Evolutionary conservation across 257 asterid species (phyloP).

Genomic region (Jacaranda mimosifolia): DNA sequence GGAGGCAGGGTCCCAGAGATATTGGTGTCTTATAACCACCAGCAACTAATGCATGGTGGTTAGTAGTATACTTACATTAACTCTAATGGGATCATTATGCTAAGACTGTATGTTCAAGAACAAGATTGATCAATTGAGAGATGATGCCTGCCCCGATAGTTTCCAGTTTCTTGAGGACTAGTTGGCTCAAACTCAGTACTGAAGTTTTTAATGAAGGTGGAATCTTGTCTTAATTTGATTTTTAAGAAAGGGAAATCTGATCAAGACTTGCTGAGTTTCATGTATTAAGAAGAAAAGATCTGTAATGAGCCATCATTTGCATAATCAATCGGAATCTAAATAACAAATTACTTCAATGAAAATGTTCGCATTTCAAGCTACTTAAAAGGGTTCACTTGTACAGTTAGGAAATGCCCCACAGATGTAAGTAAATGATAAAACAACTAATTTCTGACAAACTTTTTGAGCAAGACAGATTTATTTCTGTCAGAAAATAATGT

Average conservation of each 20-base stretch:
- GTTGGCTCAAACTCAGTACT: neutral
- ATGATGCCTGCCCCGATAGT: neutral
- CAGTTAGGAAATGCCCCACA: slow-evolving; percentile 22
- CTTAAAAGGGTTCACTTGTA: slow-evolving; percentile 6
- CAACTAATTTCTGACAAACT: neutral
- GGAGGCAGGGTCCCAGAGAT: neutral
- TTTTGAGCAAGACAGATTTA: neutral
- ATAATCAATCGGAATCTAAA: too few species aligned
- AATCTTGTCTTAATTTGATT: neutral
- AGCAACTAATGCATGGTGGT: slow-evolving; percentile 27
- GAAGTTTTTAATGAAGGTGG: neutral
- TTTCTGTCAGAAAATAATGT: too few species aligned
- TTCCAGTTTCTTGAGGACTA: neutral
- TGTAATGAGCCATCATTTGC: neutral
- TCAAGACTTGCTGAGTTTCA: neutral
- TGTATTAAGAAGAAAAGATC: neutral
- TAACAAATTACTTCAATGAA: too few species aligned
- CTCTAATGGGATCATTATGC: slow-evolving; percentile 8
- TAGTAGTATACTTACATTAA: slow-evolving; percentile 23
- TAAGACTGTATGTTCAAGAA: neutral
- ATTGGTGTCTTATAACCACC: slow-evolving; percentile 30
- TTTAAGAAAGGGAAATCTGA: neutral
- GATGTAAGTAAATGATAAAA: slow-evolving; percentile 9
- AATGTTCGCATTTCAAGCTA: neutral
- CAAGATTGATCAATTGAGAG: slow-evolving; percentile 30